Evolutionary conservation across 495 filamentous ascomycete genomes (phyloP), one percentile per base, ranked within the genome.

Genomic region (Xylaria sp.): DNA sequence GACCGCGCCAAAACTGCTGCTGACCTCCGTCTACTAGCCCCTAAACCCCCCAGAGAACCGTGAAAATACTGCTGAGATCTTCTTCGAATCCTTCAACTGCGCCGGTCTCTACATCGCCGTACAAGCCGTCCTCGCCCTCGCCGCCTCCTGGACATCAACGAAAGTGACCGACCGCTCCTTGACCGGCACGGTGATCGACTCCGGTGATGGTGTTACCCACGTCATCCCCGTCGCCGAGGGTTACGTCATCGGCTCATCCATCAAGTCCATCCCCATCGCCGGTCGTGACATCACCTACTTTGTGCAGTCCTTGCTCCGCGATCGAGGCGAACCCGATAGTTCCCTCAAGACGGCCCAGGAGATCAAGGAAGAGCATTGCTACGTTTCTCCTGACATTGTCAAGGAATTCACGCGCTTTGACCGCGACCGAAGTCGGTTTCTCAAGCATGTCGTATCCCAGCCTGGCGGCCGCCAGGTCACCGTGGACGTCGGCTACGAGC

Each of bases 51-150:
- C 96, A 24, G 96, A 99, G 85, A 98, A 98, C 82, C 94, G 96
- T 73, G 96, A 99, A 81, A 98, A 98, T 81, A 98, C 96, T 26
- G 96, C 96, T 80, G 96, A 99, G 80, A 98, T 99, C 82, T 97
- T 99, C 92, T 99, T 99, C 84, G 96, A 99, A 78, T 97, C 95
- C 21, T 99, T 98, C 86, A 99, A 99, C 81, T 98, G 96, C 83
- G 95, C 96, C 68, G 96, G 96, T 81, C 91, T 99, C 48, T 99
- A 99, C 83, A 99, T 99, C 76, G 96, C 97, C 52, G 96, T 99
- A 12, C 96, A 99, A 83, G 96, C 96, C 17, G 96, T 99, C 26
- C 90, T 99, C 62, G 96, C 96, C 17, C 89, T 99, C 43, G 96
- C 96, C 41, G 96, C 96, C 8, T 98, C 95, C 19, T 99, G 97